phyloP scores from a whole-genome alignment of 345 rosid genomes.

The Gossypium herbaceum region DNA sequence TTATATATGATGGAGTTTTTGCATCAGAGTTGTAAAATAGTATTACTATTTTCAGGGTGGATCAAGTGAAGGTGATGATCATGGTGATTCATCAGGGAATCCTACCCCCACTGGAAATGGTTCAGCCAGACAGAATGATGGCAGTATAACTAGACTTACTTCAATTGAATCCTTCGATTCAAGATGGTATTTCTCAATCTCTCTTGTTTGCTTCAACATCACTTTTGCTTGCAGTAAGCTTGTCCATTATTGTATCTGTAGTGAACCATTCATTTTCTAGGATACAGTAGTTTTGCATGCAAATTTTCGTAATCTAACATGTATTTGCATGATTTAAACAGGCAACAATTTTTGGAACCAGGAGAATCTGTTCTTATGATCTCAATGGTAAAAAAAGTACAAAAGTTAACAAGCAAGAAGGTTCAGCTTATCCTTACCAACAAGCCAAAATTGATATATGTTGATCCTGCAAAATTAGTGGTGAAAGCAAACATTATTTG shows the following conservation, averaged over 20 bases:
- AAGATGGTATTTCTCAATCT: constrained; percentile 61
- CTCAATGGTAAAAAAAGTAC: constrained; percentile 82
- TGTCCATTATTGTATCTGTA: background rate
- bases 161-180: constrained; percentile 98
- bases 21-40: constrained; percentile 4
- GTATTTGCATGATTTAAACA: constrained; percentile 22
- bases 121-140: constrained; percentile 49
- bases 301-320: background rate
- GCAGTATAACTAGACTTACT: constrained; percentile 65
- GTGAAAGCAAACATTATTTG: constrained; percentile 80
- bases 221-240: background rate
- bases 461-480: constrained; percentile 77
- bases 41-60: constrained; percentile 34
- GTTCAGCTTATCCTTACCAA: no score
- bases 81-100: constrained; percentile 63
- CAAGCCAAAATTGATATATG: constrained; percentile 55
- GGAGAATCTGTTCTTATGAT: constrained; percentile 96
- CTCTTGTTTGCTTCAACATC: no score
- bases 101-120: constrained; percentile 62
- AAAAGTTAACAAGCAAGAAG: no score
- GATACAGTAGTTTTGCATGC: background rate
- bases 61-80: constrained; percentile 54
- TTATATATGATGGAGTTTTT: constrained; percentile 1
- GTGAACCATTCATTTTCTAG: background rate
- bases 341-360: constrained; percentile 96